Base-by-base conservation (phyloP, 2,329 filamentous ascomycete species). In the Epichloe bromicola region DNA sequence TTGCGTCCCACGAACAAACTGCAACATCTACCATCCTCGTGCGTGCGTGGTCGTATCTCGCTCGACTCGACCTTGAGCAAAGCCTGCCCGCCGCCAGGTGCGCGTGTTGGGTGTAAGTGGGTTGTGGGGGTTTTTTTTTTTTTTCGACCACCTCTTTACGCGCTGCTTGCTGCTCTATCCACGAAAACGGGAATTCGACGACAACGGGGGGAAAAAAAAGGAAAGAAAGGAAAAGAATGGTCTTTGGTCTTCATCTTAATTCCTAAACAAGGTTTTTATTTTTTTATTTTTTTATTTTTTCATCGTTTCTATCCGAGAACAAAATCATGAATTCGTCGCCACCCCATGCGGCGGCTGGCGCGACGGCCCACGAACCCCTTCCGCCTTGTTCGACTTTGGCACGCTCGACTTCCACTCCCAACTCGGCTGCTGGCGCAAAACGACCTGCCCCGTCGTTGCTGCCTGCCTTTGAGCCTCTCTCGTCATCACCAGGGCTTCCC, bases 391-490 rank as follows among this genome's bases (percentile, higher is more conserved):
- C 52, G 6, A 37, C 52, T 5, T 45, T 59, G 7, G 36, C 50
- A 14, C 26, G 19, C 15, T 33, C 42, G 7, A 15, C 51, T 2
- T 41, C 46, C 7, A 8, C 48, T 8, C 41, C 23, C 43, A 15
- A 41, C 15, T 46, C 49, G 42, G 50, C 66, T 15, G 65, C 73
- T 51, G 73, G 76, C 60, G 66, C 74, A 56, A 84, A 86, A 71
- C 74, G 80, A 54, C 71, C 79, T 59, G 78, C 79, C 45, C 77
- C 86, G 30, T 79, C 82, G 52, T 72, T 91, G 51, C 79, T 93
- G 26, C 87, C 87, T 54, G 77, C 87, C 20, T 90, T 91, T 65
- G 86, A 90, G 68, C 84, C 82, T 48, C 71, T 87, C 52, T 85
- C 85, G n/a, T 88, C 86, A 20, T 88, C 86, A 12, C 85, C 86